Evolutionary conservation across 148 eudicot genomes (phyloP), one percentile per base, ranked within the genome.

Genomic region (Oxyria digyna): DNA sequence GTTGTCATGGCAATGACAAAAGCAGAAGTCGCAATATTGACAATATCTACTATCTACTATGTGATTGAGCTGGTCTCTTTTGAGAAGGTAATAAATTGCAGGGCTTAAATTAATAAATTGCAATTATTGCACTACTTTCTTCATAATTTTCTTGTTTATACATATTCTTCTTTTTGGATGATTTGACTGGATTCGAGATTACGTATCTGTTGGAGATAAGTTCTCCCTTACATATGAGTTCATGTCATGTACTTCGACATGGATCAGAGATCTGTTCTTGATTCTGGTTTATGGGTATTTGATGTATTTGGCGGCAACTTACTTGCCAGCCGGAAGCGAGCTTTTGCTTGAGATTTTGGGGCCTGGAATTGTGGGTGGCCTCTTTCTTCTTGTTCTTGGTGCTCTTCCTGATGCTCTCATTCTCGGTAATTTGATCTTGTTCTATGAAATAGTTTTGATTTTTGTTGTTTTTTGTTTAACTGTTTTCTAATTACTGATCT

Each of bases 351-450:
- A 94, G 80, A 86, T 90, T 72, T 72, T 90, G 14, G 98, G 99
- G 0, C 99, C 99, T 3, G 99, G 99, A 6, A 74, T 94, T 45
- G 64, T 94, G 62, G n/a, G 97, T 10, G 99, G 97, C 0, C 79
- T 90, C 8, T 85, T 90, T 48, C 87, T 94, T 31, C 98, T 97
- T 9, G 65, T 88, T 42, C 97, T 94, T 65, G 97, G 99, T 6
- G 96, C 97, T 71, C 85, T 94, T 43, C 99, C 99, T 54, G 99
- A 94, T 75, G 99, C 97, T 62, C 74, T 94, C 63, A 88, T 94
- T 62, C 81, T 90, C 17, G 99, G 99, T 94, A 84, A 29, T 31
- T 59, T 90, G 83, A 29, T 31, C 31, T 59, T 23, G 10, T 59
- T 59, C 14, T 29, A 0, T 27, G 3, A 29, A 29, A 8, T 6